phyloP scores from a whole-genome alignment of 139 green algal species.

The Coccomyxa sp. region DNA sequence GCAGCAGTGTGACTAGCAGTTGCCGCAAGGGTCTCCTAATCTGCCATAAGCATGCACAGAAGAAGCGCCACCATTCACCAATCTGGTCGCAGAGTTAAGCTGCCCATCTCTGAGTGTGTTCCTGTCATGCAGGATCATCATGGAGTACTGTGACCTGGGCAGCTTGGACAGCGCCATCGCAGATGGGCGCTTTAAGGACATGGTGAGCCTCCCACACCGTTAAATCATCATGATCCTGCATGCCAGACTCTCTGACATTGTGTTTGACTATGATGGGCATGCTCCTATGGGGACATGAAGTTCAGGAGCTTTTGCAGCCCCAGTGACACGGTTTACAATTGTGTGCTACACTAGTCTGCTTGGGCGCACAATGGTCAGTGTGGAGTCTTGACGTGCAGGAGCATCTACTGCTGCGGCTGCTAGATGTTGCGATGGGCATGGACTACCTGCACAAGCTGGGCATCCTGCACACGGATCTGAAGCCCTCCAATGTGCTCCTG shows the following conservation, averaged over 20 bases:
- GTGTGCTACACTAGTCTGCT: too few relatives aligned
- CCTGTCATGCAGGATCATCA: constrained; percentile 40
- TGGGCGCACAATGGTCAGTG: not conserved
- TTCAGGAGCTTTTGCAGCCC: too few relatives aligned
- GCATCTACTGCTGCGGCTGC: constrained; percentile 35
- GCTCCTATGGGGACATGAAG: too few relatives aligned
- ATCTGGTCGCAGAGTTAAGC: too few relatives aligned
- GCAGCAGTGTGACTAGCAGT: too few relatives aligned
- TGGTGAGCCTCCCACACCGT: not conserved
- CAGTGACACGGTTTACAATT: too few relatives aligned
- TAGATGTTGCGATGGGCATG: constrained; percentile 50
- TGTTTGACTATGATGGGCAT: too few relatives aligned
- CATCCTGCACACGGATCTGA: constrained; percentile 50
- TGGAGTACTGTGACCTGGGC: constrained; percentile 52
- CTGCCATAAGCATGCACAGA: too few relatives aligned
- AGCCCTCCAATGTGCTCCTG: constrained; percentile 58
- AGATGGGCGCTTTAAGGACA: constrained; percentile 26
- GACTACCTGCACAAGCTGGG: constrained; percentile 47
- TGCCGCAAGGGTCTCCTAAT: too few relatives aligned
- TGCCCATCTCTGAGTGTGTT: too few relatives aligned
- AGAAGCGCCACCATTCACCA: too few relatives aligned
- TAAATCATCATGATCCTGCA: not conserved
- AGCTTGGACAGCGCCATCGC: constrained; percentile 27
- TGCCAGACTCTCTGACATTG: not conserved
- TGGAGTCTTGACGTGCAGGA: constrained; percentile 17